Conservation (phyloP, 1,139 yeast species). For the Nadsonia starkeyi-henricii region DNA sequence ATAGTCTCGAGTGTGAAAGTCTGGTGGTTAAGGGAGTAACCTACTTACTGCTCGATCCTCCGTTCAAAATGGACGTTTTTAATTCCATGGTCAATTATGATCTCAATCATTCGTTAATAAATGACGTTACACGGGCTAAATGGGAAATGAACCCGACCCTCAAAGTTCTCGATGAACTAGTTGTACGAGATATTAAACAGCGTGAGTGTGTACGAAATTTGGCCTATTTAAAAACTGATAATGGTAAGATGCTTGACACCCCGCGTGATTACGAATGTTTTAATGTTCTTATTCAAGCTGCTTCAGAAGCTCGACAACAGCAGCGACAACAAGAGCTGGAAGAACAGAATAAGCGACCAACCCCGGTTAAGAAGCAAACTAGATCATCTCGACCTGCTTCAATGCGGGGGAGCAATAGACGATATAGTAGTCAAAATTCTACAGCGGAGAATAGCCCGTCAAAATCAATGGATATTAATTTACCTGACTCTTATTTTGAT, state of each 20-base stretch:
- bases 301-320: neutral
- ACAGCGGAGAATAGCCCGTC: slow-evolving; percentile 15
- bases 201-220: slow-evolving; percentile 25
- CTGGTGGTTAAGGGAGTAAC: slow-evolving; percentile 34
- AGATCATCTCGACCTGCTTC: neutral
- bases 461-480: slow-evolving; percentile 7
- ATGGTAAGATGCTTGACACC: slow-evolving; percentile 12
- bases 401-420: neutral
- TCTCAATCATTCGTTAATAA: neutral
- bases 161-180: slow-evolving; percentile 23
- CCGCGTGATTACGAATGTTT: slow-evolving; percentile 8
- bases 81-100: slow-evolving; percentile 16
- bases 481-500: neutral
- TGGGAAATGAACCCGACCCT: slow-evolving; percentile 8
- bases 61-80: slow-evolving; percentile 63
- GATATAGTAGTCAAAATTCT: slow-evolving; percentile 1
- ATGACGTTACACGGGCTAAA: neutral
- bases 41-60: slow-evolving; percentile 56
- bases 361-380: slow-evolving; percentile 3
- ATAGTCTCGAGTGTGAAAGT: neutral
- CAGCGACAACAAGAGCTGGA: neutral
- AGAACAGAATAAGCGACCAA: slow-evolving; percentile 6
- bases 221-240: slow-evolving; percentile 18
- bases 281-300: neutral
- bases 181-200: slow-evolving; percentile 17